Conservation (phyloP, 495 filamentous ascomycete species). For the Aspergillus conjunctus region DNA sequence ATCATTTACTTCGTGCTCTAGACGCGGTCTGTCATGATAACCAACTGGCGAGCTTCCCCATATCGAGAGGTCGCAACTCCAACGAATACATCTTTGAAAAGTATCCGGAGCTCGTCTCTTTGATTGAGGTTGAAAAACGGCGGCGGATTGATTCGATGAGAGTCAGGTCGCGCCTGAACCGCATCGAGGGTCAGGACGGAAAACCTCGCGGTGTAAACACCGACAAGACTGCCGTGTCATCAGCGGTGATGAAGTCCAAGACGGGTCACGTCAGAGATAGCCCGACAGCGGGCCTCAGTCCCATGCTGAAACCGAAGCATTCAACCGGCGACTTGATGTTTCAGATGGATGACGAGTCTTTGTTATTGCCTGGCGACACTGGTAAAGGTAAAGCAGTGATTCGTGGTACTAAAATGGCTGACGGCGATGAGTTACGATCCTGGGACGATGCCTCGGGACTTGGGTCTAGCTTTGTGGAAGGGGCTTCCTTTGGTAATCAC, state of each 20-base stretch:
- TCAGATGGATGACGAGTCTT: constrained; percentile 84
- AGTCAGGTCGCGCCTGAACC: constrained; percentile 59
- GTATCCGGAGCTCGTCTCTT: constrained; percentile 64
- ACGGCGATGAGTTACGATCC: constrained; percentile 25
- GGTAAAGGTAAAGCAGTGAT: constrained; percentile 38
- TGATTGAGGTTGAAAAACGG: constrained; percentile 54
- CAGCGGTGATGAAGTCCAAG: constrained; percentile 56
- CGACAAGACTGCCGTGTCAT: constrained; percentile 55
- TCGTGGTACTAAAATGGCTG: constrained; percentile 23
- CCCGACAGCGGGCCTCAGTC: constrained; percentile 49
- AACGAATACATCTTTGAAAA: constrained; percentile 69
- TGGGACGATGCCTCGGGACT: constrained; percentile 35
- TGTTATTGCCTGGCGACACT: constrained; percentile 28
- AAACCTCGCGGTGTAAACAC: constrained; percentile 46
- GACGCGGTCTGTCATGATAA: constrained; percentile 79
- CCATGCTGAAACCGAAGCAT: constrained; percentile 63
- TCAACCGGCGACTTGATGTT: constrained; percentile 83
- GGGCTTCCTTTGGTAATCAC: constrained; percentile 33
- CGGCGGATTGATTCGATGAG: constrained; percentile 60
- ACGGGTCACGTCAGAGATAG: constrained; percentile 47
- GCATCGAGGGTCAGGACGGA: constrained; percentile 57
- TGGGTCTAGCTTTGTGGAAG: constrained; percentile 34
- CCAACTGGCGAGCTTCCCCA: constrained; percentile 72
- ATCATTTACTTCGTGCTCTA: constrained; percentile 75
- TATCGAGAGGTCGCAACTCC: constrained; percentile 72